Conservation (phyloP, 192 early-diverging fungal species). For the Backusella australiensis region DNA sequence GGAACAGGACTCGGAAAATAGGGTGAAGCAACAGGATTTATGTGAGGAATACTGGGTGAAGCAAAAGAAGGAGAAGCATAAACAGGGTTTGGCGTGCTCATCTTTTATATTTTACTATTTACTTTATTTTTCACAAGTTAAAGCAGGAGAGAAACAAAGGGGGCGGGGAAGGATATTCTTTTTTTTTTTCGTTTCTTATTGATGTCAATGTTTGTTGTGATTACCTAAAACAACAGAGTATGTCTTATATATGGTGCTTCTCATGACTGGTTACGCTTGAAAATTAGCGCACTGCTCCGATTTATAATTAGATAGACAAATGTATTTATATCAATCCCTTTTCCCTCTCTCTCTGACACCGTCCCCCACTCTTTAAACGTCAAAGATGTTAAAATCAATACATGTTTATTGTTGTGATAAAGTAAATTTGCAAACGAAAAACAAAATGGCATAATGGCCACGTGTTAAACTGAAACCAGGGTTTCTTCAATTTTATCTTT, state of each 20-base stretch:
- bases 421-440: neutral
- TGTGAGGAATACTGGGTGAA: neutral
- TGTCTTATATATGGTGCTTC: neutral
- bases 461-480: neutral
- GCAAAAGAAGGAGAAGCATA: conserved; percentile 6
- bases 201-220: neutral
- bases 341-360: neutral
- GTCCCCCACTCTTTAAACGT: neutral
- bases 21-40: neutral
- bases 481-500: neutral
- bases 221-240: neutral
- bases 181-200: neutral
- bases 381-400: neutral
- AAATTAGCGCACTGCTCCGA: neutral
- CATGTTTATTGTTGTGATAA: neutral
- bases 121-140: neutral
- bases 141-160: neutral
- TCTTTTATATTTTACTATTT: neutral
- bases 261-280: neutral
- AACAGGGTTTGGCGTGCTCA: neutral
- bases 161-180: neutral
- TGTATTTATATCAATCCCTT: neutral
- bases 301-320: neutral
- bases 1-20: conserved; percentile 5
- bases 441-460: neutral